Percentiles rank a stretch among this genome's conserved stretches.
These are phyloP conservation scores for Hawksworthiomyces lignivorus DNA, from an alignment of 2,329 filamentous ascomycete genomes.

Conservation along the genomic window DNA sequence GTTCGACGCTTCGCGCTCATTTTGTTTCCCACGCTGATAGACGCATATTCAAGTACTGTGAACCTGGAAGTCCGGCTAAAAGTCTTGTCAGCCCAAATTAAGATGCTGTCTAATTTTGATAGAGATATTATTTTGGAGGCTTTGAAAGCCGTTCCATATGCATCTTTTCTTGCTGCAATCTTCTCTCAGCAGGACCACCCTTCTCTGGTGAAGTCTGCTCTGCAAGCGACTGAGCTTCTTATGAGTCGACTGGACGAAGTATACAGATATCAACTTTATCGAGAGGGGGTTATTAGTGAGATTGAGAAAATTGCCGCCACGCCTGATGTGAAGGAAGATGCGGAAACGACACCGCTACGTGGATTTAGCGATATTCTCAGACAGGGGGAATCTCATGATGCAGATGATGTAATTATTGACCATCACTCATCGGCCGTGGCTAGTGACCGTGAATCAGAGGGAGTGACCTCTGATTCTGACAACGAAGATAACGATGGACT, in stretches of 20 bases:
- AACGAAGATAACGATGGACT: conserved; percentile 19
- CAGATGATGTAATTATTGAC: background rate
- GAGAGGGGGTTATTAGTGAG: conserved; percentile 90
- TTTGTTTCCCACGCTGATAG: conserved; percentile 86
- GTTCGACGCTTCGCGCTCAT: conserved; percentile 90
- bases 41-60: conserved; percentile 95
- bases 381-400: background rate
- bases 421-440: background rate
- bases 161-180: conserved; percentile 91
- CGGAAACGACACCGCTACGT: conserved; percentile 17
- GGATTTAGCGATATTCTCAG: no score
- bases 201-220: conserved; percentile 73
- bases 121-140: conserved; percentile 76
- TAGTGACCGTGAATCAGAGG: background rate
- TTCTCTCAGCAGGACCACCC: conserved; percentile 92
- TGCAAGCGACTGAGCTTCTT: conserved; percentile 84
- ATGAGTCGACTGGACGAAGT: conserved; percentile 76
- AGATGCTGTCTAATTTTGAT: conserved; percentile 96
- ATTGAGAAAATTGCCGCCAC: conserved; percentile 69
- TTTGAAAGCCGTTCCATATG: conserved; percentile 81
- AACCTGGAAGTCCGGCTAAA: conserved; percentile 92
- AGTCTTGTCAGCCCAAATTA: conserved; percentile 88
- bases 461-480: background rate
- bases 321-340: conserved; percentile 26
- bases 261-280: conserved; percentile 94